Percentiles rank a stretch among this genome's conserved stretches.
phyloP scores from a whole-genome alignment of 768 basidiomycete genomes.

The Auriscalpium orientale region DNA sequence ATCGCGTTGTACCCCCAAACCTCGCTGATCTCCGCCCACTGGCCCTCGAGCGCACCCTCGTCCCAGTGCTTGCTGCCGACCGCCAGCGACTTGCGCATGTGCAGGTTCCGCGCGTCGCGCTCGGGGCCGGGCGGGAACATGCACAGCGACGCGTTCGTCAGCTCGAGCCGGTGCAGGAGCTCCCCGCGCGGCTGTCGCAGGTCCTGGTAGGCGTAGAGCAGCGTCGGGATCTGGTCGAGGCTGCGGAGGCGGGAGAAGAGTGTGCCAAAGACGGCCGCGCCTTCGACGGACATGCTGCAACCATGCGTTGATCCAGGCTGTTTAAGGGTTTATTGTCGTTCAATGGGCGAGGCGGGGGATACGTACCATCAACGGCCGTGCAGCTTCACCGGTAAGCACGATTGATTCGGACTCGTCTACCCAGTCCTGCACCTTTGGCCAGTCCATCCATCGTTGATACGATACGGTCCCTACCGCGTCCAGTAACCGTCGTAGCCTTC shows the following conservation, averaged over 20 bases:
- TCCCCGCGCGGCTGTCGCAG: slow-evolving; percentile 15
- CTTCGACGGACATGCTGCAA: slow-evolving; percentile 8
- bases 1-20: slow-evolving; percentile 14
- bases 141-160: background rate
- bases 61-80: slow-evolving; percentile 4
- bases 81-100: background rate
- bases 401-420: slow-evolving; percentile 11
- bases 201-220: slow-evolving; percentile 29
- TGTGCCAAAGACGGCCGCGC: slow-evolving; percentile 29
- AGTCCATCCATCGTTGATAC: slow-evolving; percentile 2
- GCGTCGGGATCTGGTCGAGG: slow-evolving; percentile 23
- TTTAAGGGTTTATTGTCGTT: background rate
- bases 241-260: slow-evolving; percentile 28
- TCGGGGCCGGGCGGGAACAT: slow-evolving; percentile 13
- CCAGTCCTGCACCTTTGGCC: slow-evolving; percentile 13
- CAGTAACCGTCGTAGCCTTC: slow-evolving; percentile 3
- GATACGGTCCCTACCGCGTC: slow-evolving; percentile 4
- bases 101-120: slow-evolving; percentile 1
- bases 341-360: background rate
- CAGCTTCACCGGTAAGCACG: slow-evolving; percentile 12
- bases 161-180: slow-evolving; percentile 4
- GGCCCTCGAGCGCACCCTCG: slow-evolving; percentile 5
- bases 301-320: slow-evolving; percentile 10
- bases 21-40: slow-evolving; percentile 9
- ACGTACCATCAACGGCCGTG: slow-evolving; percentile 9